These are phyloP conservation scores for Colletotrichum gigasporum DNA, from an alignment of 2,329 filamentous ascomycete genomes.

Conservation along the genomic window DNA sequence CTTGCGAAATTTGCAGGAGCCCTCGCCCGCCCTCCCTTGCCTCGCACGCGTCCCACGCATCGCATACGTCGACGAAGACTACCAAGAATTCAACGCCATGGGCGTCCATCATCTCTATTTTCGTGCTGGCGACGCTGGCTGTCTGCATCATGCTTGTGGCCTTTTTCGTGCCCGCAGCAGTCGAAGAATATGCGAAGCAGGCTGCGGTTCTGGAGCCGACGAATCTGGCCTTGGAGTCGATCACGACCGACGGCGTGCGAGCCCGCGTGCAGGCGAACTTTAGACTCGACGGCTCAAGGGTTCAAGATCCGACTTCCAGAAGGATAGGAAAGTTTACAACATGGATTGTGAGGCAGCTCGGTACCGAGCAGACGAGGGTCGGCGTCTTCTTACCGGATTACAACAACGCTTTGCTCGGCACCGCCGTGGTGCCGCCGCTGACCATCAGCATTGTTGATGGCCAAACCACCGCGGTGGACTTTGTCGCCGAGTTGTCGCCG, in stretches of 20 bases:
- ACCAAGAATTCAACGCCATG: slow-evolving; percentile 65
- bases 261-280: slow-evolving; percentile 87
- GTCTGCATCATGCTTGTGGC: slow-evolving; percentile 78
- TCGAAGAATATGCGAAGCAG: slow-evolving; percentile 87
- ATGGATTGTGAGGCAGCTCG: slow-evolving; percentile 80
- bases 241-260: slow-evolving; percentile 80
- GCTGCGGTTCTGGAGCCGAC: slow-evolving; percentile 85
- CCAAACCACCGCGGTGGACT: slow-evolving; percentile 79
- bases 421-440: slow-evolving; percentile 78
- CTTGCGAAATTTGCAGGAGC: slow-evolving; percentile 26
- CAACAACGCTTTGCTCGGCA: slow-evolving; percentile 79
- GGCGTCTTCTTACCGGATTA: slow-evolving; percentile 87
- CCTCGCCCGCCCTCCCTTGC: slow-evolving; percentile 33
- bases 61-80: slow-evolving; percentile 36
- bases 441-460: slow-evolving; percentile 82
- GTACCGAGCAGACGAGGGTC: slow-evolving; percentile 77
- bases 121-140: slow-evolving; percentile 69
- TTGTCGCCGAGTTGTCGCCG: slow-evolving; percentile 79
- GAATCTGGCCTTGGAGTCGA: slow-evolving; percentile 84
- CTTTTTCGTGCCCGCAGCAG: slow-evolving; percentile 82
- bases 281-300: slow-evolving; percentile 79
- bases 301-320: slow-evolving; percentile 75
- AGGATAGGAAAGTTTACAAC: slow-evolving; percentile 82
- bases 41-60: slow-evolving; percentile 29
- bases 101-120: slow-evolving; percentile 81